Evolutionary conservation across 2,329 filamentous ascomycete genomes (phyloP), one percentile per base, ranked within the genome.

Genomic region (Phaeosphaeriaceae sp.): DNA sequence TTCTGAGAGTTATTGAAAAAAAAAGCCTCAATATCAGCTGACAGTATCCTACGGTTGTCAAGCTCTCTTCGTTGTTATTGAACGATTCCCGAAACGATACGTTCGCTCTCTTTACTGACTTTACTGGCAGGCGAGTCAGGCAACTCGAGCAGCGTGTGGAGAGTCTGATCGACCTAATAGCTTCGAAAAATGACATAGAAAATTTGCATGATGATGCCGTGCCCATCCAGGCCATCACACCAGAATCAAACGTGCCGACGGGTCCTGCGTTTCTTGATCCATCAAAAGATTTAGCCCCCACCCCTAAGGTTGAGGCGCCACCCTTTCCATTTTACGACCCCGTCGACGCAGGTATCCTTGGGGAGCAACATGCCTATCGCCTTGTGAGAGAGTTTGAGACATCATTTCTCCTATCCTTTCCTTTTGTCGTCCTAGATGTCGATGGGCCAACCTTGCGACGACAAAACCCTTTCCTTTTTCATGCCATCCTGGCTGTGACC

Each of bases 401-500:
- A 4, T 50, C 48, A 13, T 64, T 56, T 33, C 40, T 54, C 1
- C 34, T 21, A 18, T 52, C 50, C 1, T 67, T 68, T 32, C 65
- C 65, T 2, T 68, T 68, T 35, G 56, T 68, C 9, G 34, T 67
- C 0, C 34, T 66, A 16, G 50, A 56, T 3, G 39, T n/a, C 3
- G 46, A 52, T 21, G 55, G 46, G 3, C 40, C 54, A 9, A 39
- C 46, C 1, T 34, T 68, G 12, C 59, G 61, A 1, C 54, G 36
- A 13, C 33, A 66, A 11, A 64, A 63, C 13, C 72, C 71, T 1
- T 72, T 76, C 30, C 56, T 75, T 1, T 71, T 76, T 30, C 60
- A 73, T 30, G 58, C 64, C 4, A 59, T 75, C 12, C 54, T 77
- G 43, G 53, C 65, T 23, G 57, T 61, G 0, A 63, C 58, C 7